Evolutionary conservation across 345 rosid species (phyloP).

Genomic region (Xanthoceras sorbifolium): DNA sequence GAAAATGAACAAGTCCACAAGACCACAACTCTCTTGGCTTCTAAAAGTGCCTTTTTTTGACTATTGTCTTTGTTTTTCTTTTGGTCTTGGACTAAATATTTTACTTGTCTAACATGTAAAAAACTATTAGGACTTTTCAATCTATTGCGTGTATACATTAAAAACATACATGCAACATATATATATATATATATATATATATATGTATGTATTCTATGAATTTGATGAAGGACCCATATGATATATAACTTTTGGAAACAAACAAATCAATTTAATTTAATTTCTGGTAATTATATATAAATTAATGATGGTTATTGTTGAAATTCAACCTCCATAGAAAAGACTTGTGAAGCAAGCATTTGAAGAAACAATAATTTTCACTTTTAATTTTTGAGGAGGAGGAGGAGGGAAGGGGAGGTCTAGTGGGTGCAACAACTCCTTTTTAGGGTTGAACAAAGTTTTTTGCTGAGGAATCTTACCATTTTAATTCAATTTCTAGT

Average conservation of each 20-base stretch:
- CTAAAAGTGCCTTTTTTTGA: slow-evolving; percentile 29
- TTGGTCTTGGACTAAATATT: slow-evolving; percentile 11
- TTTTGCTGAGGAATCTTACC: slow-evolving; percentile 15
- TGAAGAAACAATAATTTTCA: slow-evolving; percentile 13
- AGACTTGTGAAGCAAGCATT: slow-evolving; percentile 48
- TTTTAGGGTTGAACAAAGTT: slow-evolving; percentile 38
- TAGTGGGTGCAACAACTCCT: slow-evolving; percentile 71
- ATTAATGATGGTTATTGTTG: slow-evolving; percentile 16
- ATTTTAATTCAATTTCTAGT: slow-evolving; percentile 6
- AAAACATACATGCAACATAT: neutral
- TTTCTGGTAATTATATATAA: neutral
- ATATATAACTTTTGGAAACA: neutral
- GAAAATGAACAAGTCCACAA: no score
- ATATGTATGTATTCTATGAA: no score
- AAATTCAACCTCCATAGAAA: slow-evolving; percentile 14
- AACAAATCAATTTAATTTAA: neutral
- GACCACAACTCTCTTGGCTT: no score
- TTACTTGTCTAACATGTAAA: neutral
- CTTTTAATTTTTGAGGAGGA: slow-evolving; percentile 15
- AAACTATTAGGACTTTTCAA: neutral
- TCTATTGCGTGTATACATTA: neutral
- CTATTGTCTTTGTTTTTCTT: slow-evolving; percentile 16
- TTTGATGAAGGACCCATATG: neutral
- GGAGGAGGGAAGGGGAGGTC: slow-evolving; percentile 14
- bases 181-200: neutral